A percentile compares a stretch with the other conserved stretches of the same genome.
Evolutionary conservation across 371 early-diverging fungal genomes (phyloP).

Genomic region (Polyrhizophydium stewartii): DNA sequence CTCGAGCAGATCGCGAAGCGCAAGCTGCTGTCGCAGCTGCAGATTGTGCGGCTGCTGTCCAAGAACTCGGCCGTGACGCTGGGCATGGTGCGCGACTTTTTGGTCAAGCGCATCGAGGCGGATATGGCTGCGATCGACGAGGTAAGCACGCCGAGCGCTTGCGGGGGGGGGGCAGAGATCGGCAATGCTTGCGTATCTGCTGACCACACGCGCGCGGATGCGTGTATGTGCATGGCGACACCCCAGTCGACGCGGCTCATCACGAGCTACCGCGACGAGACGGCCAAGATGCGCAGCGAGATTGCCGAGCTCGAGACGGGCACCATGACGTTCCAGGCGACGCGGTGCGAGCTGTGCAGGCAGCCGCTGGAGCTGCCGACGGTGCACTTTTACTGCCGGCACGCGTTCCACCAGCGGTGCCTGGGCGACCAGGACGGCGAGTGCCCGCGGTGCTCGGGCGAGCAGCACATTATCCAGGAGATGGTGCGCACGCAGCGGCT

Average conservation of each 20-base stretch:
- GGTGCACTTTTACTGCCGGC: constrained; percentile 88
- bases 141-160: constrained; percentile 17
- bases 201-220: too few relatives aligned
- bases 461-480: constrained; percentile 76
- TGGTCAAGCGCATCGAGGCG: constrained; percentile 68
- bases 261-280: constrained; percentile 73
- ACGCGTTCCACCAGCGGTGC: constrained; percentile 87
- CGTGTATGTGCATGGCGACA: neutral
- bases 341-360: constrained; percentile 78
- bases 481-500: constrained; percentile 71
- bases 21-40: constrained; percentile 79
- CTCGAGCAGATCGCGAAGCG: constrained; percentile 79
- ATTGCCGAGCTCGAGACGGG: constrained; percentile 71
- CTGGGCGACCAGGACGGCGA: constrained; percentile 71
- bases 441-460: constrained; percentile 84
- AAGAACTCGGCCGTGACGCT: constrained; percentile 77
- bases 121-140: constrained; percentile 64
- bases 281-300: constrained; percentile 66
- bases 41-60: constrained; percentile 80
- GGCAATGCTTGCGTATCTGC: too few relatives aligned
- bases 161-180: too few relatives aligned
- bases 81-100: constrained; percentile 77
- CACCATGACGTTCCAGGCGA: constrained; percentile 73
- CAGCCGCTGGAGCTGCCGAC: constrained; percentile 84
- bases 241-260: constrained; percentile 42